Conservation (phyloP, 1,139 yeast species). For the Taphrina betulina region DNA sequence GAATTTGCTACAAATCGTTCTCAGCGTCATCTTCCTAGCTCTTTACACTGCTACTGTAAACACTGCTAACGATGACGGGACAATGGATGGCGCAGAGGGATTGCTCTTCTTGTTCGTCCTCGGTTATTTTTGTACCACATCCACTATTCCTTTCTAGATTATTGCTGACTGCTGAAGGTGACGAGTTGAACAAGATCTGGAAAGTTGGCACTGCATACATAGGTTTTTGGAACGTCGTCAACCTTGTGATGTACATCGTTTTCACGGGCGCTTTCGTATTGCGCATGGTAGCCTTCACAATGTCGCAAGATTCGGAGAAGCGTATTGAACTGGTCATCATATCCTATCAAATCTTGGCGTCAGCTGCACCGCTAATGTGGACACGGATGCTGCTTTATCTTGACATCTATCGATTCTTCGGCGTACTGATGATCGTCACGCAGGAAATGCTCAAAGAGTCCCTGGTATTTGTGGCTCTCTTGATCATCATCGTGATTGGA, state of each 20-base stretch:
- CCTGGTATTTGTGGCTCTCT: slow-evolving; percentile 69
- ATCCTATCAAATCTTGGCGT: slow-evolving; percentile 68
- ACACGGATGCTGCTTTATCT: slow-evolving; percentile 68
- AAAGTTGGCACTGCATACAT: slow-evolving; percentile 69
- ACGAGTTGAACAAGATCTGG: slow-evolving; percentile 67
- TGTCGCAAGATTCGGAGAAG: slow-evolving; percentile 43
- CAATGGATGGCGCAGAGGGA: slow-evolving; percentile 53
- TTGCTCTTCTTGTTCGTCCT: slow-evolving; percentile 64
- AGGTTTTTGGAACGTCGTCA: slow-evolving; percentile 79
- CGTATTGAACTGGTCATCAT: slow-evolving; percentile 57
- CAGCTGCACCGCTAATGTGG: slow-evolving; percentile 90
- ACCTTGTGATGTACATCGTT: slow-evolving; percentile 40
- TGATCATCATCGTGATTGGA: slow-evolving; percentile 69
- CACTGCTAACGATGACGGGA: slow-evolving; percentile 46
- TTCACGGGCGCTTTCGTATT: slow-evolving; percentile 47
- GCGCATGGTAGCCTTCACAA: slow-evolving; percentile 54
- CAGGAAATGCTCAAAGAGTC: slow-evolving; percentile 87
- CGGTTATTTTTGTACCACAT: slow-evolving; percentile 60
- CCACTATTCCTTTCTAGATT: no score
- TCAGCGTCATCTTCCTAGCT: slow-evolving; percentile 63
- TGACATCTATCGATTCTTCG: slow-evolving; percentile 63
- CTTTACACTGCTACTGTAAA: slow-evolving; percentile 68
- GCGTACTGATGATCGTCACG: slow-evolving; percentile 82
- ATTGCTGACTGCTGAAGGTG: no score
- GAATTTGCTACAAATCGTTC: slow-evolving; percentile 64